phyloP scores from a whole-genome alignment of 768 basidiomycete genomes.

The Russula olivacea region DNA sequence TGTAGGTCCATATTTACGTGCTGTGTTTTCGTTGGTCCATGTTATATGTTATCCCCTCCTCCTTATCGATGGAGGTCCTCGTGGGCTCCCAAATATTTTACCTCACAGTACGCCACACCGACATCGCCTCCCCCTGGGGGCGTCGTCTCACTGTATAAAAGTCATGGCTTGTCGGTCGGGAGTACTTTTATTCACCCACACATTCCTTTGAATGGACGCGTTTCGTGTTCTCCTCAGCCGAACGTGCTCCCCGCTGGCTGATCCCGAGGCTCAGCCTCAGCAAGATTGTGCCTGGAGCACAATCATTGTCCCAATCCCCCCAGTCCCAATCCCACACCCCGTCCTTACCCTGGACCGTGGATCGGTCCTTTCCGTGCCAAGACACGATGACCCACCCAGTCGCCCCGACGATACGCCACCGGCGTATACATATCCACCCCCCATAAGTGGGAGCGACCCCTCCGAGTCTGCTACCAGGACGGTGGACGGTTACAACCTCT shows the following conservation, averaged over 20 bases:
- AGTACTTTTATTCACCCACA: background rate
- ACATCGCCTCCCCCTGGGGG: background rate
- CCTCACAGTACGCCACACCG: background rate
- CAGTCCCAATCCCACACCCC: background rate
- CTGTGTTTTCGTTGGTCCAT: slow-evolving; percentile 3
- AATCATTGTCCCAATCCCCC: background rate
- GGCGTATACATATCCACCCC: slow-evolving; percentile 33
- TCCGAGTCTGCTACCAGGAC: background rate
- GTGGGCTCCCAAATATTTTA: background rate
- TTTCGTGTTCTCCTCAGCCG: background rate
- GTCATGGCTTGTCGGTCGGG: background rate
- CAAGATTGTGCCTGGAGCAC: slow-evolving; percentile 14
- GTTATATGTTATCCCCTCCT: background rate
- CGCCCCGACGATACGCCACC: background rate
- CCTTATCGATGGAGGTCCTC: background rate
- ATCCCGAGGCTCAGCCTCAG: slow-evolving; percentile 13
- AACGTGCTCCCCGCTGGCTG: slow-evolving; percentile 2
- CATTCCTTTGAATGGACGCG: background rate
- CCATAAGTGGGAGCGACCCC: slow-evolving; percentile 29
- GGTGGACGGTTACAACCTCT: background rate
- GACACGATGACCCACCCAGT: background rate
- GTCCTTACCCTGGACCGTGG: background rate
- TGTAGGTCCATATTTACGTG: slow-evolving; percentile 15
- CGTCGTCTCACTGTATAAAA: slow-evolving; percentile 5
- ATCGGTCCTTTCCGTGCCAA: background rate